Evolutionary conservation across 768 basidiomycete genomes (phyloP).

Genomic region (Auricularia cornea): DNA sequence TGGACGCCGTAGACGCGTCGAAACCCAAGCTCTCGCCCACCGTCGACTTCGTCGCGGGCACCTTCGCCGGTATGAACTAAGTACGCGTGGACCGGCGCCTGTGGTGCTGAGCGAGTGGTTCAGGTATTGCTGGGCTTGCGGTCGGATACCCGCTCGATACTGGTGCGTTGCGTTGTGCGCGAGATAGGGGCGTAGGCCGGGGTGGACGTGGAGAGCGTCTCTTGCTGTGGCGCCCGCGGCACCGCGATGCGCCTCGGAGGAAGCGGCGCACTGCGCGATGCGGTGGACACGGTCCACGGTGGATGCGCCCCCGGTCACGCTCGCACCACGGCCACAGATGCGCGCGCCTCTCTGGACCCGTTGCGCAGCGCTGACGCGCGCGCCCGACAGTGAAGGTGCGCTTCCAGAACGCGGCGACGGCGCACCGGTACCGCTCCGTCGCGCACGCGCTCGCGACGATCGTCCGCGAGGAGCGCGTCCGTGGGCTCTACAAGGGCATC

Average conservation of each 20-base stretch:
- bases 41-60: slow-evolving; percentile 74
- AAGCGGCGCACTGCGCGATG: too few relatives aligned
- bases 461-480: slow-evolving; percentile 56
- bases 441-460: slow-evolving; percentile 61
- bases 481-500: slow-evolving; percentile 68
- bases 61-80: slow-evolving; percentile 41
- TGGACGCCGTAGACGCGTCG: background rate
- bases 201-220: too few relatives aligned
- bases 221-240: too few relatives aligned
- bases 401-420: slow-evolving; percentile 57
- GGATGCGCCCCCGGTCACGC: too few relatives aligned
- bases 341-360: too few relatives aligned
- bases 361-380: background rate
- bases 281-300: too few relatives aligned
- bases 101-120: background rate
- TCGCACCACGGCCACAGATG: too few relatives aligned
- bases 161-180: slow-evolving; percentile 28
- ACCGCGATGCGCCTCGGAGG: too few relatives aligned
- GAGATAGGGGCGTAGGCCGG: too few relatives aligned
- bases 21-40: slow-evolving; percentile 31
- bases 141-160: slow-evolving; percentile 79
- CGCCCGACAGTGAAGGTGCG: slow-evolving; percentile 63
- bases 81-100: background rate
- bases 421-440: slow-evolving; percentile 50
- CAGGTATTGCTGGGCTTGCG: slow-evolving; percentile 54